A percentile compares a stretch with the other conserved stretches of the same genome.
phyloP scores from a whole-genome alignment of 1,284 basidiomycete genomes.

The Sporisorium scitamineum region DNA sequence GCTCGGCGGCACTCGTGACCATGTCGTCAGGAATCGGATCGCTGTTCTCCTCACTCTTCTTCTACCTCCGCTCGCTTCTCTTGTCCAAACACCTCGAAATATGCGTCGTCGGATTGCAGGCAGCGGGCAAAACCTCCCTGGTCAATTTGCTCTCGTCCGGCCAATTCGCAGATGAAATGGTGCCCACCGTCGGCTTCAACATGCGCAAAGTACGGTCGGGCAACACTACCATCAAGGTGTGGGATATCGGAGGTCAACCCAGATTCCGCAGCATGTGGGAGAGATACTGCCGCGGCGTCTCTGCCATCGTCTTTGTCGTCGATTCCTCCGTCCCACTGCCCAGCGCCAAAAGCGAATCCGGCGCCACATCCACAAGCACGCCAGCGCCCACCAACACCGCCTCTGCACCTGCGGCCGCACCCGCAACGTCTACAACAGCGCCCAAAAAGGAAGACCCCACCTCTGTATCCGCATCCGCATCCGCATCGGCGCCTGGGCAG shows the following conservation, averaged over 20 bases:
- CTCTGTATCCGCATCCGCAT: not conserved
- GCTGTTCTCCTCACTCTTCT: slow-evolving; percentile 55
- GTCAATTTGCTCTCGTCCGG: slow-evolving; percentile 89
- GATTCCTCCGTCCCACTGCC: slow-evolving; percentile 41
- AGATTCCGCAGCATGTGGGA: slow-evolving; percentile 90
- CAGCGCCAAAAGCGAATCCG: slow-evolving; percentile 16
- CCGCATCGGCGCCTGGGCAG: slow-evolving; percentile 2
- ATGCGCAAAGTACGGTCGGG: slow-evolving; percentile 82
- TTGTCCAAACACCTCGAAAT: slow-evolving; percentile 92
- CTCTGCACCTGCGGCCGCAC: slow-evolving; percentile 7
- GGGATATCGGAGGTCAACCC: slow-evolving; percentile 95
- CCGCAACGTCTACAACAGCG: slow-evolving; percentile 8
- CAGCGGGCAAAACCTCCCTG: slow-evolving; percentile 91
- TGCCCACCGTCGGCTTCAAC: slow-evolving; percentile 93
- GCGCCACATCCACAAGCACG: not conserved
- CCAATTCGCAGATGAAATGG: slow-evolving; percentile 86
- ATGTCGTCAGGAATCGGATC: slow-evolving; percentile 48
- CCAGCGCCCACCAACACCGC: slow-evolving; percentile 10
- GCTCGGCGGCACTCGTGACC: not conserved
- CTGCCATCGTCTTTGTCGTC: slow-evolving; percentile 85
- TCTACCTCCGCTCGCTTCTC: slow-evolving; percentile 74
- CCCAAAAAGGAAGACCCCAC: slow-evolving; percentile 9
- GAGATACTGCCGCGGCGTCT: slow-evolving; percentile 91
- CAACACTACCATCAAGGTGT: slow-evolving; percentile 90
- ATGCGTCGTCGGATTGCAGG: slow-evolving; percentile 91